Evolutionary conservation across 768 basidiomycete species (phyloP).

Genomic region (Lyophyllum decastes): DNA sequence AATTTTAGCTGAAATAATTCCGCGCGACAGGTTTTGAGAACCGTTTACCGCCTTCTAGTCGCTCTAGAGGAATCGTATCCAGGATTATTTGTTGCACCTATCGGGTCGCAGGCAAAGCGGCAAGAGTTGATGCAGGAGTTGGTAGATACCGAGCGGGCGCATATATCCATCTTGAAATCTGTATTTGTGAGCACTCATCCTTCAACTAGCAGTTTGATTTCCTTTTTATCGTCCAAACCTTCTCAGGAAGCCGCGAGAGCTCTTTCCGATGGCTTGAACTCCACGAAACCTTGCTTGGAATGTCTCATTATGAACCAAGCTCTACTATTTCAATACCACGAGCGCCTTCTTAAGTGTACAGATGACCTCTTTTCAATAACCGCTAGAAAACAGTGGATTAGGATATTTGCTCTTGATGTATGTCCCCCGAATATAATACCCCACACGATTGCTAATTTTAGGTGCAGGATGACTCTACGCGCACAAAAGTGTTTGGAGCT

Average conservation of each 20-base stretch:
- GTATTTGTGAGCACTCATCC: conserved; percentile 27
- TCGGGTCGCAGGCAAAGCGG: conserved; percentile 25
- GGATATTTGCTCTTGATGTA: conserved; percentile 23
- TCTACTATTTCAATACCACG: conserved; percentile 23
- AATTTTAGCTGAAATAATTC: neutral
- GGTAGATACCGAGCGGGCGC: conserved; percentile 31
- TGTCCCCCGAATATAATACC: neutral
- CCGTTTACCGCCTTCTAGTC: conserved; percentile 32
- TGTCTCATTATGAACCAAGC: conserved; percentile 20
- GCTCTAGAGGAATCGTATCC: conserved; percentile 38
- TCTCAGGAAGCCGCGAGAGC: conserved; percentile 32
- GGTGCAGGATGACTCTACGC: conserved; percentile 23
- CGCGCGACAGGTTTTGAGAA: conserved; percentile 31
- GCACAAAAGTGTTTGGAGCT: conserved; percentile 29
- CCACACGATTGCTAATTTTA: neutral
- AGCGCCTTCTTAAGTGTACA: conserved; percentile 15
- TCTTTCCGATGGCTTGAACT: conserved; percentile 21
- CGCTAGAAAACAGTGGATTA: conserved; percentile 16
- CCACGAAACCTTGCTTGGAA: conserved; percentile 21
- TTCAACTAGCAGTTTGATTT: neutral
- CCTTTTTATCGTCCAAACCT: neutral
- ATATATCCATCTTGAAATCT: conserved; percentile 27
- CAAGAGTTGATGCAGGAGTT: conserved; percentile 29
- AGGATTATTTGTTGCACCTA: conserved; percentile 32
- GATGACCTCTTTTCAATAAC: conserved; percentile 9